phyloP scores from a whole-genome alignment of 306 rosid species.

The Neltuma alba region DNA sequence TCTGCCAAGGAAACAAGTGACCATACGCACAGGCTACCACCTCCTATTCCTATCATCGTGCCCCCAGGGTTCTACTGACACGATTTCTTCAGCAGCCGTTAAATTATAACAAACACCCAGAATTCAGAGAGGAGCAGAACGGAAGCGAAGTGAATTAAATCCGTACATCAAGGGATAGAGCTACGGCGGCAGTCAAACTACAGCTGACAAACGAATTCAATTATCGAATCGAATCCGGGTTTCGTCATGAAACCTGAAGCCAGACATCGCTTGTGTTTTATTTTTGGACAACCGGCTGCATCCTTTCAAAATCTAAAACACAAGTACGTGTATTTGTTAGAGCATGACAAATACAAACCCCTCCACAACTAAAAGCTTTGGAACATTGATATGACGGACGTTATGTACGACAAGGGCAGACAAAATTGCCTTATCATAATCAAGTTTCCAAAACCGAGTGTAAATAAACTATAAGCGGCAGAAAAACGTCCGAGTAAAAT shows the following conservation, averaged over 20 bases:
- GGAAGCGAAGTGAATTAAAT: neutral
- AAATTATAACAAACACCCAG: neutral
- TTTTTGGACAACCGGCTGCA: neutral
- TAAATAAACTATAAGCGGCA: neutral
- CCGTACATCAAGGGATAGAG: too few species aligned
- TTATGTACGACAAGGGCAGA: neutral
- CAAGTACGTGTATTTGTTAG: neutral
- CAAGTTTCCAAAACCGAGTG: neutral
- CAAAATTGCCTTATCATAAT: neutral
- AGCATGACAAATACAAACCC: neutral
- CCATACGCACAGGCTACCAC: neutral
- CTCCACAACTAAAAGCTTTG: neutral
- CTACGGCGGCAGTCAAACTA: too few species aligned
- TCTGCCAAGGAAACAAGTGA: neutral
- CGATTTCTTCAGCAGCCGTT: neutral
- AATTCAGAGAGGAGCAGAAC: neutral
- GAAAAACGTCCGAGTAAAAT: neutral
- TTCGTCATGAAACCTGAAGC: neutral
- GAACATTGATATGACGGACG: neutral
- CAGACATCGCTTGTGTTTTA: neutral
- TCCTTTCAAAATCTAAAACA: neutral
- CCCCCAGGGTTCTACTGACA: too few species aligned
- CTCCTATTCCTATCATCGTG: neutral
- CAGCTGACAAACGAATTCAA: too few species aligned
- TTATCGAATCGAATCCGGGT: too few species aligned